Percentiles rank a stretch among this genome's conserved stretches.
phyloP scores from a whole-genome alignment of 495 filamentous ascomycete species.

The Aspergillus avenaceus region DNA sequence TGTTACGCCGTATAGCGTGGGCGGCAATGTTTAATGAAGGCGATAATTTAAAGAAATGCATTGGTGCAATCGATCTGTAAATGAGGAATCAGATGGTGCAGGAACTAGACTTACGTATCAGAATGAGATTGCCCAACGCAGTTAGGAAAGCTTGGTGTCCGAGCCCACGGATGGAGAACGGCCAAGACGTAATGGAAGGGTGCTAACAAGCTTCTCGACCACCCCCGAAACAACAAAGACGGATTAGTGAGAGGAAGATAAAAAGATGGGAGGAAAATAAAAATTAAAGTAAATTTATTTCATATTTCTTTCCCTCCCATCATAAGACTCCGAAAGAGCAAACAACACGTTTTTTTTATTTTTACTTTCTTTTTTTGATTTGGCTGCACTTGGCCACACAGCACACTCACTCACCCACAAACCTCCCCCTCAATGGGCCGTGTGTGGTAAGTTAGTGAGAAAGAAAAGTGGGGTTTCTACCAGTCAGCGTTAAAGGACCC shows the following conservation, averaged over 20 bases:
- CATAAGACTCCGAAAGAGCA: not conserved
- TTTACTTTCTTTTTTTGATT: not conserved
- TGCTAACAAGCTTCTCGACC: constrained; percentile 8
- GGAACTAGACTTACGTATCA: not conserved
- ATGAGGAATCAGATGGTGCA: not conserved
- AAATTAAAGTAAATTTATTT: not conserved
- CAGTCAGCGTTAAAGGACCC: not conserved
- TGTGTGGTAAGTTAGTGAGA: not conserved
- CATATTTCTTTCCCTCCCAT: not conserved
- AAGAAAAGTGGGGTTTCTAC: constrained; percentile 1
- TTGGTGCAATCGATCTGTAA: no score
- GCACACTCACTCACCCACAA: no score
- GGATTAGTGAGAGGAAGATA: no score
- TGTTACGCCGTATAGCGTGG: no score
- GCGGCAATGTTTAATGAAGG: no score
- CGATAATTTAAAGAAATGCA: no score
- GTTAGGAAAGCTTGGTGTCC: not conserved
- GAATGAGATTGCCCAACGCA: constrained; percentile 1
- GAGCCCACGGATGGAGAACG: not conserved
- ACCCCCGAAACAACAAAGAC: constrained; percentile 4
- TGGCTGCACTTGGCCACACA: not conserved
- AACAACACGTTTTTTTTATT: no score
- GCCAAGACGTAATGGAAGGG: not conserved
- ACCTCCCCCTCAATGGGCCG: not conserved
- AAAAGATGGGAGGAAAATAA: no score